phyloP scores from a whole-genome alignment of 441 rosid genomes.

The Mallotus repandus region DNA sequence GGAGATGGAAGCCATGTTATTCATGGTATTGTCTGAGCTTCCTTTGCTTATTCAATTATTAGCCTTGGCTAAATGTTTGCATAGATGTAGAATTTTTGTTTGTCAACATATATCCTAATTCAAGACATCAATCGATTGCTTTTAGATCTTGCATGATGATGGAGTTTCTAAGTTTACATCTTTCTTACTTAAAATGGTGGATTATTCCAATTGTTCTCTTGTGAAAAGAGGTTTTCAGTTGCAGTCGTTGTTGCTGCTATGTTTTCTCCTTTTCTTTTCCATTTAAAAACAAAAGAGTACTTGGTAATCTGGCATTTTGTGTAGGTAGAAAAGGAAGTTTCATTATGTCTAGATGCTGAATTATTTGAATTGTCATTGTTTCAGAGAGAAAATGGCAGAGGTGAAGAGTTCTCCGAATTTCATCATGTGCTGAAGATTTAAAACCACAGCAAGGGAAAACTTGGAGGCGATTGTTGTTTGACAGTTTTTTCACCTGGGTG shows the following conservation, averaged over 20 bases:
- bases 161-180: background rate
- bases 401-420: conserved; percentile 37
- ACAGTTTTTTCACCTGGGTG: conserved; percentile 11
- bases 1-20: conserved; percentile 43
- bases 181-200: background rate
- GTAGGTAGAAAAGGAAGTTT: background rate
- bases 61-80: background rate
- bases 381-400: conserved; percentile 95
- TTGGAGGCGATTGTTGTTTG: conserved; percentile 16
- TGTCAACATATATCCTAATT: background rate
- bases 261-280: background rate
- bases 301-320: too few species aligned
- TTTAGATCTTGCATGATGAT: background rate
- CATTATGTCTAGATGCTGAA: background rate
- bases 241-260: background rate
- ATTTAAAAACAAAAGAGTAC: background rate
- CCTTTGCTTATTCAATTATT: background rate
- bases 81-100: background rate
- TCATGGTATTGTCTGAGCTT: conserved; percentile 37
- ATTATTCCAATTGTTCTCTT: background rate
- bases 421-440: background rate
- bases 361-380: conserved; percentile 22
- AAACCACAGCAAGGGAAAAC: conserved; percentile 15
- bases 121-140: background rate
- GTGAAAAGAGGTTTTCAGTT: too few species aligned